A percentile compares a stretch with the other conserved stretches of the same genome.
Conservation (phyloP, 495 filamentous ascomycete species). For the Talaromyces stipitatus region DNA sequence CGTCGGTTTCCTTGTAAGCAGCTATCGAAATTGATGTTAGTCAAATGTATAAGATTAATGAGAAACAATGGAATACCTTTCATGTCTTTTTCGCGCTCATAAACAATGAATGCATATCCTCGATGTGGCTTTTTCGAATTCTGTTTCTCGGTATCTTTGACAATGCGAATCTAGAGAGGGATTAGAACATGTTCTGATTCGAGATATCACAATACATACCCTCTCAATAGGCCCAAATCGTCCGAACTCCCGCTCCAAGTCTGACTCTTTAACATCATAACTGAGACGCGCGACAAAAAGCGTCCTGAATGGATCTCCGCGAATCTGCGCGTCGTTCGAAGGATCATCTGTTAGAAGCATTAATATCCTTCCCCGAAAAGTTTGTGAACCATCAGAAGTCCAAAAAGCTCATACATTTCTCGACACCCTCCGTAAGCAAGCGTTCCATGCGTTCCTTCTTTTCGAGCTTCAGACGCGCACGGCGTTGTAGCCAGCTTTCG, state of each 20-base stretch:
- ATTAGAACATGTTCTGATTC: not conserved
- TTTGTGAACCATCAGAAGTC: not conserved
- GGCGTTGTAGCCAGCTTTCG: conserved; percentile 84
- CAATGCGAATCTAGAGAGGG: conserved; percentile 71
- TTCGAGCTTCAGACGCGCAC: conserved; percentile 71
- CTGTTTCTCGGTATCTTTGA: conserved; percentile 57
- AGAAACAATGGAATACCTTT: conserved; percentile 64
- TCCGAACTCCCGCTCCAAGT: conserved; percentile 90
- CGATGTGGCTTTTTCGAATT: conserved; percentile 78
- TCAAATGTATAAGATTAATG: not conserved
- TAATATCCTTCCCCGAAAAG: not conserved
- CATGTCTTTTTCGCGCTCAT: conserved; percentile 97
- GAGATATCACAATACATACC: conserved; percentile 31
- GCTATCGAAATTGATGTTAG: conserved; percentile 34
- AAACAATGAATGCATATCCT: conserved; percentile 96
- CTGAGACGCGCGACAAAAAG: conserved; percentile 86
- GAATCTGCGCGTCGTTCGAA: conserved; percentile 63
- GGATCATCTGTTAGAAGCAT: conserved; percentile 54
- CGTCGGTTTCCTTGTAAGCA: conserved; percentile 83
- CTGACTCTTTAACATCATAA: conserved; percentile 80
- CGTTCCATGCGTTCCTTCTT: conserved; percentile 59
- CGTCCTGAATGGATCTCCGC: conserved; percentile 91
- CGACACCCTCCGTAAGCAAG: conserved; percentile 56
- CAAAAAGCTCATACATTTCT: conserved; percentile 51
- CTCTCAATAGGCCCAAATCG: conserved; percentile 93